Evolutionary conservation across 2,329 filamentous ascomycete species (phyloP).

Genomic region (Colletotrichum sp.): DNA sequence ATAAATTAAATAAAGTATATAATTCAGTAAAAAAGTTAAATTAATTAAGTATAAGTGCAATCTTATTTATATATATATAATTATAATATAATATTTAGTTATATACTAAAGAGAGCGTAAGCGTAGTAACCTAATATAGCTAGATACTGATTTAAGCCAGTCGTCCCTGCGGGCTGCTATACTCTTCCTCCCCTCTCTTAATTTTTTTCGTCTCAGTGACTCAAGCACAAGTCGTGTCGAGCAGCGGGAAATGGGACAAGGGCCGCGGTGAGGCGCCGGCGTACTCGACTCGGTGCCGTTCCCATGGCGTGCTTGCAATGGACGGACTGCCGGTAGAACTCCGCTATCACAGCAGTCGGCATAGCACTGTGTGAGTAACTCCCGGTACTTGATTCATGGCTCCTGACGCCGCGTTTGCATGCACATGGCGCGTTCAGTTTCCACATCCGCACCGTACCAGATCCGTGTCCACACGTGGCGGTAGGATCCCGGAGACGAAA

Average conservation of each 20-base stretch:
- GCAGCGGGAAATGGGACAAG: not conserved
- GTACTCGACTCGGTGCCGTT: not conserved
- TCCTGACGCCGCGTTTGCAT: not conserved
- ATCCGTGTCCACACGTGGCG: not conserved
- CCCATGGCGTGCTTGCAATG: not conserved
- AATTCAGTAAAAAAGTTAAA: not conserved
- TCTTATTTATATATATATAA: not conserved
- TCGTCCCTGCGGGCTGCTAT: too few species aligned
- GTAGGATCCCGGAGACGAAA: not conserved
- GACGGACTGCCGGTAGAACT: conserved; percentile 6
- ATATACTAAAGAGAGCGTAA: not conserved
- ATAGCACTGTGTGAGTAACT: not conserved
- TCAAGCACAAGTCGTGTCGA: not conserved
- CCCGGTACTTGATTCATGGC: not conserved
- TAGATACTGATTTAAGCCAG: too few species aligned
- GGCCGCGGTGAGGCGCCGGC: not conserved
- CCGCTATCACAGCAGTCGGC: not conserved
- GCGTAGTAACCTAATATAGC: too few species aligned
- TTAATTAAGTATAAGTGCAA: not conserved
- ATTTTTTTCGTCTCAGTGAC: not conserved
- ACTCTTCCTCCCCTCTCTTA: not conserved
- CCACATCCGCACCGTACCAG: not conserved
- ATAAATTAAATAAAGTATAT: too few species aligned
- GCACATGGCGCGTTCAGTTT: not conserved
- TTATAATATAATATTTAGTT: not conserved